Evolutionary conservation across 1,139 yeast species (phyloP), one percentile per base, ranked within the genome.

Genomic region (Debaryomyces udenii): DNA sequence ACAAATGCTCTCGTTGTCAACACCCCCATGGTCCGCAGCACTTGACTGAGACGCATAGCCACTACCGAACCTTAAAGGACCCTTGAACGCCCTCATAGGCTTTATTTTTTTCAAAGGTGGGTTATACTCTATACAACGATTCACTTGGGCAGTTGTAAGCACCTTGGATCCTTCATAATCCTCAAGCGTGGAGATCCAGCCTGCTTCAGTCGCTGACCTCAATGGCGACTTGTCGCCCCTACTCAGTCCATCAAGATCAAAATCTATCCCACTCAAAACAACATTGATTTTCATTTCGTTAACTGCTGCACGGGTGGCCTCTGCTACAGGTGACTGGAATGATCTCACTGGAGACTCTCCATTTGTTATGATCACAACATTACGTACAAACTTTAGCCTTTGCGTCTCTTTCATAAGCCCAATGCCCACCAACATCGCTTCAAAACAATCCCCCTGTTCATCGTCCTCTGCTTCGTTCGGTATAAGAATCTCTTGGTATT

Each of bases 301-400:
- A 26, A 63, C 47, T 28, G 59, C 55, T 15, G 32, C 38, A 5
- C 51, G 48, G n/a, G 59, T 44, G 2, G 54, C 50, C 6, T 38
- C 48, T 3, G 53, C 52, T 18, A 55, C 39, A 5, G 40, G 50
- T 0, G 51, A 20, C 3, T 53, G 50, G 29, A 44, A 48, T 5
- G 57, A 44, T 3, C 33, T 27, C 18, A 56, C 39, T 1, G 44
- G 39, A 2, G 44, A 34, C 17, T 46, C 49, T 1, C 63, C 76
- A 45, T 73, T 70, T 9, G 85, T 71, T 14, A 80, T 56, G 4
- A 82, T 62, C 26, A 76, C 66, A 23, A 82, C 56, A 48, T 64
- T 68, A n/a, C 76, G 48, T 1, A 54, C 48, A 47, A 58, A 70
- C 41, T 64, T 61, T 30, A 66, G 60, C 20, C 52, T 54, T 38